Conservation (phyloP, 2,329 filamentous ascomycete species). For the Ophiostoma ips region DNA sequence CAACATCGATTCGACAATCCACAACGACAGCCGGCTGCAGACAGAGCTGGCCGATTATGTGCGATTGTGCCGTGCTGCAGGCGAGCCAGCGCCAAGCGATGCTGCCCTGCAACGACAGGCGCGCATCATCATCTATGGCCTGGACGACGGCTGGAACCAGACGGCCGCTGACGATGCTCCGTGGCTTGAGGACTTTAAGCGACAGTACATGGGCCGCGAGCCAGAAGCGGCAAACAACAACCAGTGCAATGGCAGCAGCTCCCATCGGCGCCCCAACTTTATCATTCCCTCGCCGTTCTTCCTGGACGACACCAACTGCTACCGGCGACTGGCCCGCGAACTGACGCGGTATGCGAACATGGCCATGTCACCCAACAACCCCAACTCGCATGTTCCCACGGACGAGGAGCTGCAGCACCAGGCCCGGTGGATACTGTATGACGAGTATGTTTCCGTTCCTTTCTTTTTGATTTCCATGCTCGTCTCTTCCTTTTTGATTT, state of each 20-base stretch:
- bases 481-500: background rate
- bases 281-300: constrained; percentile 28
- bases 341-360: constrained; percentile 37
- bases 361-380: constrained; percentile 45
- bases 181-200: constrained; percentile 40
- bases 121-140: constrained; percentile 47
- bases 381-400: constrained; percentile 41
- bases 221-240: too few species aligned
- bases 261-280: background rate
- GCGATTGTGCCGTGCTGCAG: constrained; percentile 28
- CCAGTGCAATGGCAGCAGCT: constrained; percentile 2
- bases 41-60: constrained; percentile 41
- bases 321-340: constrained; percentile 38
- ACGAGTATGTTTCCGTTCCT: constrained; percentile 29
- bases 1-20: constrained; percentile 45
- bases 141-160: constrained; percentile 50
- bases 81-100: constrained; percentile 34
- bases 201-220: constrained; percentile 20
- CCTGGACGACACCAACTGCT: constrained; percentile 47
- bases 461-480: background rate
- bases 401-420: constrained; percentile 52
- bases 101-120: constrained; percentile 42
- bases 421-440: constrained; percentile 48
- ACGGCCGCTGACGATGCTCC: constrained; percentile 42
- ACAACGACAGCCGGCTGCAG: constrained; percentile 43